Percentiles rank a stretch among this genome's conserved stretches.
These are phyloP conservation scores for Hibiscus tridactylites DNA, from an alignment of 345 rosid species.

Conservation along the genomic window DNA sequence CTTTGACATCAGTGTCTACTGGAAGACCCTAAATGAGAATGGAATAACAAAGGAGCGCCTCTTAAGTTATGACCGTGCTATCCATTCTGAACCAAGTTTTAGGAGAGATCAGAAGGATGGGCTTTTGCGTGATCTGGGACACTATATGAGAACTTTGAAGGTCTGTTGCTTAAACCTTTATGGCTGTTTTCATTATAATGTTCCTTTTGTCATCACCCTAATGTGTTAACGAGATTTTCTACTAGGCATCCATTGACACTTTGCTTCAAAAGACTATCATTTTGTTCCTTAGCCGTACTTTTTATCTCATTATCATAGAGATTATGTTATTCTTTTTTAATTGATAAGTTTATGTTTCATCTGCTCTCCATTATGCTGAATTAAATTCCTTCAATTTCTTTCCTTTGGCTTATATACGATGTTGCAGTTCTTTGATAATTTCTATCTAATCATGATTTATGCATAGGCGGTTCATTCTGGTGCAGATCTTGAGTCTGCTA, in stretches of 20 bases:
- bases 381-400: neutral
- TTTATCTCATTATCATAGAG: conserved; percentile 4
- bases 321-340: neutral
- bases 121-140: conserved; percentile 83
- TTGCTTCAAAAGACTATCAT: conserved; percentile 9
- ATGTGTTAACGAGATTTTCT: neutral
- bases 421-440: neutral
- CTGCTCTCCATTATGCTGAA: neutral
- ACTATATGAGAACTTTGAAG: conserved; percentile 95
- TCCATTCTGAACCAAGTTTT: conserved; percentile 82
- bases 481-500: conserved; percentile 97
- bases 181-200: neutral
- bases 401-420: neutral
- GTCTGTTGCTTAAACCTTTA: conserved; percentile 31
- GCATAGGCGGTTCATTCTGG: conserved; percentile 98
- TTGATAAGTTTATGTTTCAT: neutral
- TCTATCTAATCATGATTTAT: conserved; percentile 19
- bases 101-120: conserved; percentile 75
- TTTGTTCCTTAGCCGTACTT: conserved; percentile 5
- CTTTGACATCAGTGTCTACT: conserved; percentile 72
- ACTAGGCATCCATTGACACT: conserved; percentile 3
- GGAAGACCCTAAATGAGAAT: conserved; percentile 94
- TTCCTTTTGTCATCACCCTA: neutral
- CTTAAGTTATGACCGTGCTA: conserved; percentile 92
- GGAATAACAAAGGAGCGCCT: conserved; percentile 91